Evolutionary conservation across 768 basidiomycete species (phyloP).

Genomic region (Leccinum subgranulosum): DNA sequence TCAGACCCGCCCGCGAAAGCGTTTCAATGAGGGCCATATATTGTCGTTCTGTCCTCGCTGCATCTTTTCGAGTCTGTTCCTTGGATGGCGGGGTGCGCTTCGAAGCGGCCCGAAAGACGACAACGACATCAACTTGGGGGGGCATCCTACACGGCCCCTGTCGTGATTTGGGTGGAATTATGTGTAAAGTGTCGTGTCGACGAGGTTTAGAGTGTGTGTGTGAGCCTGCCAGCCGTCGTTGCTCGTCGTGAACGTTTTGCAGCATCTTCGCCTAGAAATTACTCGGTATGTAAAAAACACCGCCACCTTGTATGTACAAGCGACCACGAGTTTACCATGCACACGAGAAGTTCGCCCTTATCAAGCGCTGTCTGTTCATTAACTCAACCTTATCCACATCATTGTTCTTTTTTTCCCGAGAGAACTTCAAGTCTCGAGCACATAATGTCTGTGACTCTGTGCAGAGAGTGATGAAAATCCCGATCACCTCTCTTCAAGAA

Average conservation of each 20-base stretch:
- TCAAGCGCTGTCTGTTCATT: background rate
- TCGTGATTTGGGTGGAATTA: background rate
- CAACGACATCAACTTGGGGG: constrained; percentile 68
- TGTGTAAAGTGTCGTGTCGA: background rate
- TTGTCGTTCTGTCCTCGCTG: constrained; percentile 63
- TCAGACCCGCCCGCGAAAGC: constrained; percentile 60
- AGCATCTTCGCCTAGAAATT: background rate
- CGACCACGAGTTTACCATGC: background rate
- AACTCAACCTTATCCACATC: background rate
- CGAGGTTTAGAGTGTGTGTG: background rate
- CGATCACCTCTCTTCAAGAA: background rate
- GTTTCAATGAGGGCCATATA: constrained; percentile 62
- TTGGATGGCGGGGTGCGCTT: constrained; percentile 46
- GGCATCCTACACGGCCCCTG: constrained; percentile 29
- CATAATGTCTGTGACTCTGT: background rate
- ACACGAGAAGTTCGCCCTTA: background rate
- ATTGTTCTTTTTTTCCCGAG: background rate
- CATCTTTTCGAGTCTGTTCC: constrained; percentile 58
- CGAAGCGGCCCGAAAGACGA: constrained; percentile 61
- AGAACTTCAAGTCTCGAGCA: background rate
- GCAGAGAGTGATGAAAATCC: background rate
- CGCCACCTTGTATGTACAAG: background rate
- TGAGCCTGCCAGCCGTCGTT: background rate
- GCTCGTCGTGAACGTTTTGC: background rate
- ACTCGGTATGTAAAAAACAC: background rate